phyloP scores from a whole-genome alignment of 768 basidiomycete species.

The Clathrus columnatus region DNA sequence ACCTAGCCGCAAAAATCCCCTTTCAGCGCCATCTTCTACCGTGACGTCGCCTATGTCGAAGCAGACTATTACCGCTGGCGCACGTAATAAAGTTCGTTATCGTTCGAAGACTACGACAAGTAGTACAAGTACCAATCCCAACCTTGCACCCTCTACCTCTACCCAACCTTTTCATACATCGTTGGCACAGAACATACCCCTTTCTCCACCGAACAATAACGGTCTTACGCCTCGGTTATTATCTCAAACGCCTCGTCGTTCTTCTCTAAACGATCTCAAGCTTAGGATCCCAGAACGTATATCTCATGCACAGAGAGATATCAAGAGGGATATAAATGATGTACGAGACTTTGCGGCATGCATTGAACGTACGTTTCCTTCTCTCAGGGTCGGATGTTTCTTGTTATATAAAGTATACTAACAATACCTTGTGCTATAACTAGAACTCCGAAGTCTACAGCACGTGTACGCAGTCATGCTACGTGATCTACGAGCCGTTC shows the following conservation, averaged over 20 bases:
- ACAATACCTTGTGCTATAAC: too few species aligned
- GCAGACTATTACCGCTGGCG: background rate
- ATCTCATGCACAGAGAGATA: constrained; percentile 70
- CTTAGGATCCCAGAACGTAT: constrained; percentile 16
- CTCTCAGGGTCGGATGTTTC: too few species aligned
- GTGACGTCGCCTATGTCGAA: background rate
- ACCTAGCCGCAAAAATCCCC: background rate
- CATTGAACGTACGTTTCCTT: constrained; percentile 26
- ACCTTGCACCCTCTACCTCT: background rate
- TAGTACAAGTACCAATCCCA: background rate
- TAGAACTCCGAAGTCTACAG: constrained; percentile 4
- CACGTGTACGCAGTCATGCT: constrained; percentile 5
- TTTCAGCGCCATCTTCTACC: background rate
- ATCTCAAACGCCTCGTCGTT: constrained; percentile 34
- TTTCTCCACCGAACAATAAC: background rate
- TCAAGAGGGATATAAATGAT: constrained; percentile 70
- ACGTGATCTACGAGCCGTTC: constrained; percentile 1
- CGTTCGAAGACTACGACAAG: background rate
- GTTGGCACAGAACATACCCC: background rate
- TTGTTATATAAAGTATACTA: too few species aligned
- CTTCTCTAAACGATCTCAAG: constrained; percentile 64
- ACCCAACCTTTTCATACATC: background rate
- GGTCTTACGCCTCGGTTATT: background rate
- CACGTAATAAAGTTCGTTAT: background rate
- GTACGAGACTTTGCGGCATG: constrained; percentile 80